A percentile compares a stretch with the other conserved stretches of the same genome.
phyloP scores from a whole-genome alignment of 2,329 filamentous ascomycete species.

The Eutypella sp. region DNA sequence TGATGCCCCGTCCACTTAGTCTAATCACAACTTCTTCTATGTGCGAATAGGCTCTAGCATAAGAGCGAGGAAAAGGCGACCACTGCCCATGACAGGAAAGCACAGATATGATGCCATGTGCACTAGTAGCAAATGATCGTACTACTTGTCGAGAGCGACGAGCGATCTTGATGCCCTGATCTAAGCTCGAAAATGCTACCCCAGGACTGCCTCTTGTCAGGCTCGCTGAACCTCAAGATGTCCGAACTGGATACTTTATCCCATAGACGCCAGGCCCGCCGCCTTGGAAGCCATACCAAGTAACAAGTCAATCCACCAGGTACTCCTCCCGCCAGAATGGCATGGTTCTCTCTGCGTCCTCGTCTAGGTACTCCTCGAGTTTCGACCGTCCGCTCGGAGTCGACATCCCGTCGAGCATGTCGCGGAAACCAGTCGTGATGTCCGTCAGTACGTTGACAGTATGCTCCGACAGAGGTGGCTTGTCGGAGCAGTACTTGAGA shows the following conservation, averaged over 20 bases:
- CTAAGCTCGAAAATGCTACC: no score
- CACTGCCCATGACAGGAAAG: no score
- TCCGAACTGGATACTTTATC: no score
- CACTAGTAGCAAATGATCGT: no score
- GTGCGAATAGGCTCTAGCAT: no score
- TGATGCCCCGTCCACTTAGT: not conserved
- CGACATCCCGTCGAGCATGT: slow-evolving; percentile 22
- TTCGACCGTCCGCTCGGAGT: slow-evolving; percentile 15
- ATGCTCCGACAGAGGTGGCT: slow-evolving; percentile 21
- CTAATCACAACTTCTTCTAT: no score
- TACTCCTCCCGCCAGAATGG: slow-evolving; percentile 26
- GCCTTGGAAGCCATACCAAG: not conserved
- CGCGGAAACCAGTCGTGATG: slow-evolving; percentile 23
- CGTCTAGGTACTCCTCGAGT: slow-evolving; percentile 20
- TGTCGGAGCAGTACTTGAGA: slow-evolving; percentile 29
- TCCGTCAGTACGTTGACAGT: slow-evolving; percentile 29
- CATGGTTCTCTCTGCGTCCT: slow-evolving; percentile 20
- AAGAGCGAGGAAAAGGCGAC: no score
- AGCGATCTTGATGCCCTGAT: no score
- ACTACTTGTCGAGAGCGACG: no score
- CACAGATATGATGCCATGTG: no score
- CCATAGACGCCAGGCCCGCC: not conserved
- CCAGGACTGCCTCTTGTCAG: no score
- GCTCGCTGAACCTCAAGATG: no score
- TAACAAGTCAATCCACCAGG: slow-evolving; percentile 16